Evolutionary conservation across 2,329 filamentous ascomycete genomes (phyloP).

Genomic region (Gremmenia infestans): DNA sequence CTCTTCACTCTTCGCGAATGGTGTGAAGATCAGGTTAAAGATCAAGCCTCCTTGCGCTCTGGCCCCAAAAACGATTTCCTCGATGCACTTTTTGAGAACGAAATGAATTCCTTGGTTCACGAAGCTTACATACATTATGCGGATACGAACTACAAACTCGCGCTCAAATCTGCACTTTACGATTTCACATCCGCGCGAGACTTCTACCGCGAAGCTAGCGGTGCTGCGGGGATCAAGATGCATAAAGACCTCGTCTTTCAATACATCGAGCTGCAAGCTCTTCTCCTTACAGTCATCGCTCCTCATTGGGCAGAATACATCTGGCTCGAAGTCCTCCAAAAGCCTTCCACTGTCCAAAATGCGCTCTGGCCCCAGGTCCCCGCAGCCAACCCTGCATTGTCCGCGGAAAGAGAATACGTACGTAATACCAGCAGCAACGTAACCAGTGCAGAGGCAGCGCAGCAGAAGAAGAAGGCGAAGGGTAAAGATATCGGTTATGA

Average conservation of each 20-base stretch:
- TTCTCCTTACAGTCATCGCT: conserved; percentile 77
- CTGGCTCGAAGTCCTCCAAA: conserved; percentile 85
- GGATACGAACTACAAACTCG: conserved; percentile 75
- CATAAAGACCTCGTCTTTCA: conserved; percentile 73
- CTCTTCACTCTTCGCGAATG: conserved; percentile 80
- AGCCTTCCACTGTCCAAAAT: conserved; percentile 70
- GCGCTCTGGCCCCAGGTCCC: conserved; percentile 70
- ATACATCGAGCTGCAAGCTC: conserved; percentile 82
- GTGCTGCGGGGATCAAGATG: conserved; percentile 75
- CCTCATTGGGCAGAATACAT: conserved; percentile 95
- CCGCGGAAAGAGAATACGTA: conserved; percentile 79
- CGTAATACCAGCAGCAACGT: conserved; percentile 69
- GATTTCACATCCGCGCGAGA: conserved; percentile 86
- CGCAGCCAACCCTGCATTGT: conserved; percentile 59
- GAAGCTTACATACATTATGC: conserved; percentile 77
- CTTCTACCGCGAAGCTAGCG: conserved; percentile 81
- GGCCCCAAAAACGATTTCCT: conserved; percentile 73
- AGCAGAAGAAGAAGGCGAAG: conserved; percentile 87
- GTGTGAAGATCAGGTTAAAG: conserved; percentile 79
- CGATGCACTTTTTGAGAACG: conserved; percentile 87
- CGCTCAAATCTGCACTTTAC: conserved; percentile 82
- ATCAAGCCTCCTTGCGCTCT: conserved; percentile 67
- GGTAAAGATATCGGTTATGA: conserved; percentile 84
- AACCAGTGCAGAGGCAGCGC: conserved; percentile 75
- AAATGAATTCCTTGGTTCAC: conserved; percentile 77